A percentile compares a stretch with the other conserved stretches of the same genome.
phyloP scores from a whole-genome alignment of 1,284 basidiomycete species.

The Irpex sp. region DNA sequence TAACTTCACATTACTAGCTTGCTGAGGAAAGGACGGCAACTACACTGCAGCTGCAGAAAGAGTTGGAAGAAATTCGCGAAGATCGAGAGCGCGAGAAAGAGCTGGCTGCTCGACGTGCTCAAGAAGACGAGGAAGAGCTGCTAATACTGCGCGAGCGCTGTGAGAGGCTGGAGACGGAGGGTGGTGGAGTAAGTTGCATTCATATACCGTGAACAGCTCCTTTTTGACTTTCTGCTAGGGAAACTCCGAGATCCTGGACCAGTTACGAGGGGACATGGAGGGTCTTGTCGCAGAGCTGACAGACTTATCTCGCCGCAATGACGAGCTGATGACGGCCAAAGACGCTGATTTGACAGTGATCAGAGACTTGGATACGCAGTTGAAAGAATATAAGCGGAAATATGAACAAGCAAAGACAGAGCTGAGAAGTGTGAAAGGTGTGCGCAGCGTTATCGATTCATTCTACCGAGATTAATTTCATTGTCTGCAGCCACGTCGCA shows the following conservation, averaged over 20 bases:
- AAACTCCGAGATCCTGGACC: slow-evolving; percentile 62
- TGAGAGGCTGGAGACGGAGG: slow-evolving; percentile 69
- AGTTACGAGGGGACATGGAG: slow-evolving; percentile 83
- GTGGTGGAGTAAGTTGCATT: slow-evolving; percentile 23
- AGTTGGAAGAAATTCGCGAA: slow-evolving; percentile 62
- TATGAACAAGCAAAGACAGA: slow-evolving; percentile 95
- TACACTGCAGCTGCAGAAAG: slow-evolving; percentile 64
- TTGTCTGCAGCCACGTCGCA: slow-evolving; percentile 61
- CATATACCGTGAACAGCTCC: slow-evolving; percentile 17
- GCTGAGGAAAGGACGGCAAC: slow-evolving; percentile 64
- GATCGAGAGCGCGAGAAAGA: slow-evolving; percentile 52
- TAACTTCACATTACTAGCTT: slow-evolving; percentile 34
- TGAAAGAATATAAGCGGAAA: slow-evolving; percentile 90
- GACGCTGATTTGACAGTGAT: slow-evolving; percentile 78
- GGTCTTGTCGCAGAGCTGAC: slow-evolving; percentile 78
- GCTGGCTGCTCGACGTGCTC: slow-evolving; percentile 45
- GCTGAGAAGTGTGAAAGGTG: slow-evolving; percentile 88
- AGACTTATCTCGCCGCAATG: slow-evolving; percentile 80
- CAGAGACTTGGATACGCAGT: slow-evolving; percentile 75
- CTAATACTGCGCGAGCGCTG: slow-evolving; percentile 69
- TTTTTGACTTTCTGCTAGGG: slow-evolving; percentile 31
- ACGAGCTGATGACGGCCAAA: slow-evolving; percentile 81
- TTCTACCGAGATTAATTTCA: neutral
- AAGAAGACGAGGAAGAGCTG: slow-evolving; percentile 71
- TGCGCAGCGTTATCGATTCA: slow-evolving; percentile 12